Evolutionary conservation across 1,139 yeast species (phyloP).

Genomic region (Yamadazyma siamensis): DNA sequence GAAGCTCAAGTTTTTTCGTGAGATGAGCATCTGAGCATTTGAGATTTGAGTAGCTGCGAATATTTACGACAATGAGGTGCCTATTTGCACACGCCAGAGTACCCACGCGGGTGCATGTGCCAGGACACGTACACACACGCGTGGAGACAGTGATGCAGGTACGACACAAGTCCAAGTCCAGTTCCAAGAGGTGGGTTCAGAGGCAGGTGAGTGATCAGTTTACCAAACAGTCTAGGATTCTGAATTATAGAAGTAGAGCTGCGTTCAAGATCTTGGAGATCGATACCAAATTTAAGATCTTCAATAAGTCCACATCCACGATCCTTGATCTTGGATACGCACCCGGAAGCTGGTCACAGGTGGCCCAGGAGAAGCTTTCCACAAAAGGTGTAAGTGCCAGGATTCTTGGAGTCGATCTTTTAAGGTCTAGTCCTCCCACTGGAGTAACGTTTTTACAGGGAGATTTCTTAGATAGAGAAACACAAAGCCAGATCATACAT

Average conservation of each 20-base stretch:
- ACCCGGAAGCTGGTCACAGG: constrained; percentile 52
- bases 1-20: constrained; percentile 11
- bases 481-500: constrained; percentile 26
- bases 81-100: background rate
- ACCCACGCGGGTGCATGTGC: too few relatives aligned
- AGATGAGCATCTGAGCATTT: constrained; percentile 13
- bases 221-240: constrained; percentile 61
- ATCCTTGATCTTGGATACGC: constrained; percentile 71
- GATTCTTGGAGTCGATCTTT: constrained; percentile 42
- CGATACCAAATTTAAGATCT: constrained; percentile 58
- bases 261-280: constrained; percentile 81
- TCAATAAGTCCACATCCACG: constrained; percentile 46
- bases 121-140: too few relatives aligned
- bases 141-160: constrained; percentile 3
- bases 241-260: constrained; percentile 76
- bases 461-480: constrained; percentile 32
- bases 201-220: constrained; percentile 65
- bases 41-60: constrained; percentile 8
- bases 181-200: constrained; percentile 55
- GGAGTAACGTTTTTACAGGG: constrained; percentile 43
- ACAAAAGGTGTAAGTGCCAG: constrained; percentile 7
- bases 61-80: background rate
- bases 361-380: constrained; percentile 27
- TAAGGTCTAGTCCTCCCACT: constrained; percentile 35
- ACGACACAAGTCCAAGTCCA: constrained; percentile 24